Percentiles rank a stretch among this genome's conserved stretches.
Evolutionary conservation across 805 yeast species (phyloP).

Genomic region (Jamesozyma piceae): DNA sequence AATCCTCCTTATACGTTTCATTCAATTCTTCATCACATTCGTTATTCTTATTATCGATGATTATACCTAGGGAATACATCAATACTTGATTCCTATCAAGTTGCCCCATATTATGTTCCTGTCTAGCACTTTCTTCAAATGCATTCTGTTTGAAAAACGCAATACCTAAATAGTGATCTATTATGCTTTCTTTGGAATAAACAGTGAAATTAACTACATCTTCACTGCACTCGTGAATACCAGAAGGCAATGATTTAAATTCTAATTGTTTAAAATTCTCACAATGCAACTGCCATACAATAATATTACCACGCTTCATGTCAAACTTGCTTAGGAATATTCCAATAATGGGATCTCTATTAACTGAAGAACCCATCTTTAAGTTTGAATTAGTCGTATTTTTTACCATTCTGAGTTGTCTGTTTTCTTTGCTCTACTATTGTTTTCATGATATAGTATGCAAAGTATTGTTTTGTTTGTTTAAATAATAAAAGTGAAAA

Average conservation of each 20-base stretch:
- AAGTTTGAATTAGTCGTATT: not conserved
- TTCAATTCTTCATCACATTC: conserved; percentile 7
- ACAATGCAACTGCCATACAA: conserved; percentile 19
- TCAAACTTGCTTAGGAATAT: conserved; percentile 28
- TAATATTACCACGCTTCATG: conserved; percentile 25
- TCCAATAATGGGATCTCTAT: conserved; percentile 6
- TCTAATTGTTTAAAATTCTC: conserved; percentile 39
- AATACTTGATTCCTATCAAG: conserved; percentile 38
- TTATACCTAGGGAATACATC: conserved; percentile 57
- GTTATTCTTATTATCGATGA: conserved; percentile 36
- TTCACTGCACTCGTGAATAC: conserved; percentile 42
- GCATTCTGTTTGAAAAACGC: conserved; percentile 43
- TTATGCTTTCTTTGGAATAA: conserved; percentile 20
- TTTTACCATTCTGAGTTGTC: too few species aligned
- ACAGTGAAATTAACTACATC: conserved; percentile 50
- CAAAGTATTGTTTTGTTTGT: too few species aligned
- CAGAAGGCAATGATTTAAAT: conserved; percentile 60
- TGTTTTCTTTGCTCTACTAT: not conserved
- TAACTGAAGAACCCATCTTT: not conserved
- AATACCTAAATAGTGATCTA: conserved; percentile 35
- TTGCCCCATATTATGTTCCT: conserved; percentile 9
- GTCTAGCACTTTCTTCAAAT: conserved; percentile 17
- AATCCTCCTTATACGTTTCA: conserved; percentile 14
- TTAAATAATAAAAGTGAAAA: not conserved
- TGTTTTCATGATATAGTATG: not conserved